A percentile compares a stretch with the other conserved stretches of the same genome.
Evolutionary conservation across 2,329 filamentous ascomycete species (phyloP).

Genomic region (Aureobasidium sp.): DNA sequence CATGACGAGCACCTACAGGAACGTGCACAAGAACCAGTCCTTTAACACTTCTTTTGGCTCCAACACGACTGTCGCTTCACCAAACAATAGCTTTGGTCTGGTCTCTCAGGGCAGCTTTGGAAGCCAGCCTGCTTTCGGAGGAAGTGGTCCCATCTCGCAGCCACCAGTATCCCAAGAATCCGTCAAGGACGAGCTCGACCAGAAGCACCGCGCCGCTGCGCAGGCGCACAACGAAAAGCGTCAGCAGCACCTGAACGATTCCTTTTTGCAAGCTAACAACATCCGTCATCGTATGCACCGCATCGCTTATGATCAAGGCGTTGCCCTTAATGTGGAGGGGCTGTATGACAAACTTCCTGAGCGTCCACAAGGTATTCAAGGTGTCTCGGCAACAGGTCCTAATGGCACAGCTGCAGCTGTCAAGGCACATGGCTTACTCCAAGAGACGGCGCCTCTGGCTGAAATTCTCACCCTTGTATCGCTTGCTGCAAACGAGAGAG

Average conservation of each 20-base stretch:
- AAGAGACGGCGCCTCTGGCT: conserved; percentile 60
- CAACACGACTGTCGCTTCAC: conserved; percentile 22
- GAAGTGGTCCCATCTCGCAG: conserved; percentile 37
- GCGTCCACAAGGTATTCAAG: conserved; percentile 8
- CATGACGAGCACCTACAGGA: conserved; percentile 54
- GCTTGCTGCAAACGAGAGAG: conserved; percentile 69
- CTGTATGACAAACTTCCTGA: conserved; percentile 32
- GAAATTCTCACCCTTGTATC: conserved; percentile 79
- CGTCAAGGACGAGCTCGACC: conserved; percentile 57
- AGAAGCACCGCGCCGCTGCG: conserved; percentile 58
- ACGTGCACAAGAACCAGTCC: conserved; percentile 13
- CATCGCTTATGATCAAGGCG: conserved; percentile 49
- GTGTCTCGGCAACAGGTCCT: conserved; percentile 19
- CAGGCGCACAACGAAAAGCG: conserved; percentile 50
- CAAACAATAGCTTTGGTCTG: conserved; percentile 38
- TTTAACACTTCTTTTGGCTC: conserved; percentile 25
- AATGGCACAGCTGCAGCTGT: conserved; percentile 21
- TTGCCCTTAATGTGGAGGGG: conserved; percentile 51
- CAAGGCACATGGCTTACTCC: conserved; percentile 55
- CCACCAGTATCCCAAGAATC: conserved; percentile 53
- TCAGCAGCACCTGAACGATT: conserved; percentile 62
- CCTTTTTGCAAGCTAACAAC: conserved; percentile 59
- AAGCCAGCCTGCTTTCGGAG: conserved; percentile 30
- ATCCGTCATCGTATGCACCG: conserved; percentile 48
- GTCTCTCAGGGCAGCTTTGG: conserved; percentile 31